Conservation (phyloP, 129 eudicot genomes). For the Lonicera japonica region DNA sequence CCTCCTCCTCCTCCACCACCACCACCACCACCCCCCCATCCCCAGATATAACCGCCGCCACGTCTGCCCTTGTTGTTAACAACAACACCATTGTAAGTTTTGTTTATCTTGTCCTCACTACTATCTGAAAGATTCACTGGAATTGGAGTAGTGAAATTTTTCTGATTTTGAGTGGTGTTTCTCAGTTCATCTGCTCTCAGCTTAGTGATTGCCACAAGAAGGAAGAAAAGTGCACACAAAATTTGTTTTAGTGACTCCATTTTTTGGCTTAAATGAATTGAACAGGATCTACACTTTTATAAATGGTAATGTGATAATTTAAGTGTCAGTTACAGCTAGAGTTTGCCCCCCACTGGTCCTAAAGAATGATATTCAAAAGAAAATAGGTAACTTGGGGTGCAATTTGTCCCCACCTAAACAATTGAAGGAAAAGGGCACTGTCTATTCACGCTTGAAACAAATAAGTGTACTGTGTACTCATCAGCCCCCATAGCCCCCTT, state of each 20-base stretch:
- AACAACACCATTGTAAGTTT: neutral
- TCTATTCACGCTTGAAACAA: constrained; percentile 1
- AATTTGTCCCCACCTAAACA: constrained; percentile 3
- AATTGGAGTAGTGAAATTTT: neutral
- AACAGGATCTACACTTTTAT: neutral
- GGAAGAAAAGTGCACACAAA: neutral
- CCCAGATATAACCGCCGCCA: neutral
- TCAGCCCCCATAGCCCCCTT: no score
- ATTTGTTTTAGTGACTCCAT: neutral
- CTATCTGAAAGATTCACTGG: neutral
- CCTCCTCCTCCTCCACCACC: neutral
- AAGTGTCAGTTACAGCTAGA: neutral
- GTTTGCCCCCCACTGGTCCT: neutral
- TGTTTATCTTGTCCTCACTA: neutral
- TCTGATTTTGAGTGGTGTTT: neutral
- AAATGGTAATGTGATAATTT: neutral
- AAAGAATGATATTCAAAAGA: neutral
- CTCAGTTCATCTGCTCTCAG: neutral
- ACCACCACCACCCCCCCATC: neutral
- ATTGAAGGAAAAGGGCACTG: neutral
- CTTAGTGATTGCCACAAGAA: neutral
- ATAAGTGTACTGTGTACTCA: neutral
- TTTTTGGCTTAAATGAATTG: neutral
- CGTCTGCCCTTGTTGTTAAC: neutral
- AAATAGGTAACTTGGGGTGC: neutral